phyloP scores from a whole-genome alignment of 352 stramenopile genomes.

The Pythium vanterpoolii region DNA sequence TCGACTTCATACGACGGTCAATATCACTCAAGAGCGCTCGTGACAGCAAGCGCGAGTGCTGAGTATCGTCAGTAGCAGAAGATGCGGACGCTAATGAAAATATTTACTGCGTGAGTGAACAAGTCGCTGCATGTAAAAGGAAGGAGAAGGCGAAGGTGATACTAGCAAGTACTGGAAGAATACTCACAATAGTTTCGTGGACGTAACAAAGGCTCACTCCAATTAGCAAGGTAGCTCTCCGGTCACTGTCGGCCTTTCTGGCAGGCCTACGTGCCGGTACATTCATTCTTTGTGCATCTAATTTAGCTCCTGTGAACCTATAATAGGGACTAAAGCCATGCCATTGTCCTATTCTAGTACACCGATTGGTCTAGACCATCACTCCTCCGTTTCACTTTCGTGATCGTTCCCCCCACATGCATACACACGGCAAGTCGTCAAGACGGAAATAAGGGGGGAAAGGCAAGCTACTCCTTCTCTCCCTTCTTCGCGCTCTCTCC shows the following conservation, averaged over 20 bases:
- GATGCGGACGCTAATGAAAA: background rate
- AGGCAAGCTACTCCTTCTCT: background rate
- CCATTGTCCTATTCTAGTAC: background rate
- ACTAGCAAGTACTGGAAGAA: too few relatives aligned
- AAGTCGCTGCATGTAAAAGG: background rate
- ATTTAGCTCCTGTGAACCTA: background rate
- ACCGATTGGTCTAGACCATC: background rate
- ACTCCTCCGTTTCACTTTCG: constrained; percentile 3
- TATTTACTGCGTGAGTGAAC: background rate
- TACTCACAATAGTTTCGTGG: too few relatives aligned
- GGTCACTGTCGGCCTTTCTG: too few relatives aligned
- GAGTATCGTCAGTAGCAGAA: background rate
- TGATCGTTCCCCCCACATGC: background rate
- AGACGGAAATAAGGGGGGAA: background rate
- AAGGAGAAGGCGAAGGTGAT: too few relatives aligned
- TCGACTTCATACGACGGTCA: background rate
- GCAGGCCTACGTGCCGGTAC: background rate
- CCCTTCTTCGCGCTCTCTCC: background rate
- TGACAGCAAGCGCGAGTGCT: background rate
- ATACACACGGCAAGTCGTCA: background rate
- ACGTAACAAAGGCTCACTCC: too few relatives aligned
- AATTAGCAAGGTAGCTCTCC: too few relatives aligned
- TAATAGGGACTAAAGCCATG: too few relatives aligned
- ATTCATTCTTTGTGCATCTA: background rate
- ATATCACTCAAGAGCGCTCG: too few relatives aligned